Base-by-base conservation (phyloP, 2,329 filamentous ascomycete genomes). In the Arthroderma sp. region DNA sequence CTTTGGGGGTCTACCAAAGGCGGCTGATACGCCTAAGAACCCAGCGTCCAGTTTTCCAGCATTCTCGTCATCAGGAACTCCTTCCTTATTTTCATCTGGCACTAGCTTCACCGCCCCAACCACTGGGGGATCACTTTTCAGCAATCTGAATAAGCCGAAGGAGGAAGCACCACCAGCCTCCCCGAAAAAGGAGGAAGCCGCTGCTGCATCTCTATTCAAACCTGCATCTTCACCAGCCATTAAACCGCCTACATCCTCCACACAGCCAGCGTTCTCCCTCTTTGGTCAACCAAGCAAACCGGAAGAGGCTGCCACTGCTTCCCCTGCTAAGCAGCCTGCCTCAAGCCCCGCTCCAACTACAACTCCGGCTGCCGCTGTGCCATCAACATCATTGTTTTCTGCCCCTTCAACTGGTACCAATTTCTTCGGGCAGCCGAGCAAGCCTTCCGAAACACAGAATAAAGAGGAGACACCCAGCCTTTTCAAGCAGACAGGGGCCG, bases 91-190 rank as follows among this genome's bases (percentile, higher is more conserved):
- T 32, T 44, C 42, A 11, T 28, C 44, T 27, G 32, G 40, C 29
- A n/a, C 36, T 6, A 43, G 43, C 27, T 43, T 43, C 22, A 29
- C 38, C 22, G 4, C 31, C 6, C 11, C 43, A 9, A 27, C 47
- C 6, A 29, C 37, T 1, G 29, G 28, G 8, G 32, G 32, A 15
- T 41, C 36, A 31, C 29, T 42, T 7, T 49, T 49, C 33, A 36
- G 41, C 9, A 43, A 44, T 15, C 27, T 47, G 11, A 42, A 32
- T n/a, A 41, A 44, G 33, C 38, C 44, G 22, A 46, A 44, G 29
- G 38, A 47, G 27, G 28, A 40, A 30, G 27, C 44, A 32, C 15
- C 11, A 22, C 11, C n/a, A 6, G 28, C 6, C 28, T 31, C 22
- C 40, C 40, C 15, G 31, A 31, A 5, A 41, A 41, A 33, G 39